phyloP scores from a whole-genome alignment of 345 rosid genomes.

The Dimocarpus longan region DNA sequence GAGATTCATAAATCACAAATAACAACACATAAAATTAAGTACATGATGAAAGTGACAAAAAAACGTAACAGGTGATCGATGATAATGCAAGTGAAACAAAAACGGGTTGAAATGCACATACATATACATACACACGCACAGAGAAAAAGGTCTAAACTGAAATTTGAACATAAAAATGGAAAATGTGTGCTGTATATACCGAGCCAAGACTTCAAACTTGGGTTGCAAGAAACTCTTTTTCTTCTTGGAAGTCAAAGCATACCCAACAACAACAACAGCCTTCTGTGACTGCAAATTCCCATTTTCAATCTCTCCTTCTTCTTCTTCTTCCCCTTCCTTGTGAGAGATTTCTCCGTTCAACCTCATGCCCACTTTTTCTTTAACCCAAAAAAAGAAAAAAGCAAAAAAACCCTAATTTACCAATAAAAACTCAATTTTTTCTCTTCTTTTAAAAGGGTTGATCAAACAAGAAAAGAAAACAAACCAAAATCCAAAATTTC shows the following conservation, averaged over 20 bases:
- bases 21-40: background rate
- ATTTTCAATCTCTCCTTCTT: slow-evolving; percentile 20
- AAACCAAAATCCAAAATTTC: background rate
- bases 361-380: slow-evolving; percentile 41
- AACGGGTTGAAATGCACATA: background rate
- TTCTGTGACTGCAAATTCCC: slow-evolving; percentile 35
- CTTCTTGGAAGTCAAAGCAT: slow-evolving; percentile 91
- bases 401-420: slow-evolving; percentile 24
- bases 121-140: background rate
- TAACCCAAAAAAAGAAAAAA: slow-evolving; percentile 15
- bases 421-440: background rate
- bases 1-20: background rate
- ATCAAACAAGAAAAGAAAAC: background rate
- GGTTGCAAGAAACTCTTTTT: slow-evolving; percentile 92
- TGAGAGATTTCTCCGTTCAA: slow-evolving; percentile 42
- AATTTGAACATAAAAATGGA: background rate
- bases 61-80: background rate
- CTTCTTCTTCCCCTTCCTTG: slow-evolving; percentile 27
- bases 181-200: slow-evolving; percentile 31
- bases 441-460: background rate
- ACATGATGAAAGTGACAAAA: background rate
- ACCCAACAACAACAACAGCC: slow-evolving; percentile 77
- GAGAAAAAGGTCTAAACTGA: background rate
- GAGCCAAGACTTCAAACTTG: slow-evolving; percentile 72
- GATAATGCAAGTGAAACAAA: background rate